Evolutionary conservation across 148 eudicot species (phyloP).

Genomic region (Rhododendron mucronatum): DNA sequence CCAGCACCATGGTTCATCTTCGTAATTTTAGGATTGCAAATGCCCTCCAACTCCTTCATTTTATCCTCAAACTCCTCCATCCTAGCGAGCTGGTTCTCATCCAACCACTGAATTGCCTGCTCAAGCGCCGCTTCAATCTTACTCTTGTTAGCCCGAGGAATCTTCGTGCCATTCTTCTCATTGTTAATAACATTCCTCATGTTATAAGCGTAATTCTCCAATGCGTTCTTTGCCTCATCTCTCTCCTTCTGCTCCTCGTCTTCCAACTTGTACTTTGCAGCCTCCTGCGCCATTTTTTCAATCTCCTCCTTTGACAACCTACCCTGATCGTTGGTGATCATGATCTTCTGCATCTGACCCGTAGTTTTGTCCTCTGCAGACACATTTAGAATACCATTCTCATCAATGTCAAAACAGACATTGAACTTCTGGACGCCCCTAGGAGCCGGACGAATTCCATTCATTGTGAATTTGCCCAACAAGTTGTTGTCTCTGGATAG

Average conservation of each 20-base stretch:
- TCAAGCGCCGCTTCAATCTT: not conserved
- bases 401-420: too few species aligned
- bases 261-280: not conserved
- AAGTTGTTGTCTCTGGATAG: not conserved
- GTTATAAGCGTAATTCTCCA: not conserved
- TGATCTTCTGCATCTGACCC: not conserved
- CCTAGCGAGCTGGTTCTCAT: not conserved
- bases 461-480: not conserved
- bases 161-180: not conserved
- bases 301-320: not conserved
- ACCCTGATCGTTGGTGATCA: not conserved
- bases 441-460: too few species aligned
- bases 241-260: not conserved
- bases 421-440: too few species aligned
- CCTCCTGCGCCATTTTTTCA: not conserved
- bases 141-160: not conserved
- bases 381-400: not conserved
- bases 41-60: not conserved
- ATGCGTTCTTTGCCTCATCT: not conserved
- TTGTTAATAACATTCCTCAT: not conserved
- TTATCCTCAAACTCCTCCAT: not conserved
- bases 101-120: not conserved
- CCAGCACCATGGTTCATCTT: too few species aligned
- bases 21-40: not conserved
- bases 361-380: not conserved